phyloP scores from a whole-genome alignment of 1,284 basidiomycete species.

The Malassezia arunalokei region DNA sequence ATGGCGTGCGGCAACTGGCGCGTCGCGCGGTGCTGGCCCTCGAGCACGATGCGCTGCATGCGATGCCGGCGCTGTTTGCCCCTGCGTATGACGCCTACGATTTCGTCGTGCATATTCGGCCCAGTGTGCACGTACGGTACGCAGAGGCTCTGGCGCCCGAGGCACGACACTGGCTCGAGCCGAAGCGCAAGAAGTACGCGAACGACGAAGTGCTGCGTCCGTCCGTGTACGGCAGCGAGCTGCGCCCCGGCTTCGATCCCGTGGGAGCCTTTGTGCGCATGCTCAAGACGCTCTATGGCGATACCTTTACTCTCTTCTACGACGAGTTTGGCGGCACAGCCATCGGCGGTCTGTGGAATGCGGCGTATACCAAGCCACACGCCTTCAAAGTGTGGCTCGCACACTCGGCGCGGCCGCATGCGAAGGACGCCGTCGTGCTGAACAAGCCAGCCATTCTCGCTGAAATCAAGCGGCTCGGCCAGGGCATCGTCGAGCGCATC shows the following conservation, averaged over 20 bases:
- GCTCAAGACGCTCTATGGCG: slow-evolving; percentile 59
- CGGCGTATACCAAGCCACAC: slow-evolving; percentile 49
- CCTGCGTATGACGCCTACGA: slow-evolving; percentile 78
- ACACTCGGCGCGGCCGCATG: slow-evolving; percentile 52
- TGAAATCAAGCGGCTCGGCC: slow-evolving; percentile 69
- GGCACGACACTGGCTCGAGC: slow-evolving; percentile 17
- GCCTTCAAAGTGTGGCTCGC: slow-evolving; percentile 72
- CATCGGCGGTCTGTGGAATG: slow-evolving; percentile 80
- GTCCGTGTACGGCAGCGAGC: slow-evolving; percentile 31
- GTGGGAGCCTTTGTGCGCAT: slow-evolving; percentile 57
- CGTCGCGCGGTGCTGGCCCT: slow-evolving; percentile 22
- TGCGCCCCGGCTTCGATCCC: slow-evolving; percentile 58
- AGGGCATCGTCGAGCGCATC: slow-evolving; percentile 54
- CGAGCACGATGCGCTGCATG: slow-evolving; percentile 10
- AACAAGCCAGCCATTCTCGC: slow-evolving; percentile 61
- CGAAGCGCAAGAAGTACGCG: slow-evolving; percentile 46
- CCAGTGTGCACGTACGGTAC: slow-evolving; percentile 60
- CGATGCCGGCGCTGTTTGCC: slow-evolving; percentile 56
- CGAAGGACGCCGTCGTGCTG: slow-evolving; percentile 51
- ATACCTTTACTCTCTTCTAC: slow-evolving; percentile 71
- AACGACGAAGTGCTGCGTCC: slow-evolving; percentile 46
- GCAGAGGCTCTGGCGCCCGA: slow-evolving; percentile 47
- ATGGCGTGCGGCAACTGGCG: slow-evolving; percentile 29
- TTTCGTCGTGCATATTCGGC: slow-evolving; percentile 65
- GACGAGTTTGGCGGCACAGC: slow-evolving; percentile 65